These are phyloP conservation scores for Kodamaea laetipori DNA, from an alignment of 805 yeast genomes.

Conservation along the genomic window DNA sequence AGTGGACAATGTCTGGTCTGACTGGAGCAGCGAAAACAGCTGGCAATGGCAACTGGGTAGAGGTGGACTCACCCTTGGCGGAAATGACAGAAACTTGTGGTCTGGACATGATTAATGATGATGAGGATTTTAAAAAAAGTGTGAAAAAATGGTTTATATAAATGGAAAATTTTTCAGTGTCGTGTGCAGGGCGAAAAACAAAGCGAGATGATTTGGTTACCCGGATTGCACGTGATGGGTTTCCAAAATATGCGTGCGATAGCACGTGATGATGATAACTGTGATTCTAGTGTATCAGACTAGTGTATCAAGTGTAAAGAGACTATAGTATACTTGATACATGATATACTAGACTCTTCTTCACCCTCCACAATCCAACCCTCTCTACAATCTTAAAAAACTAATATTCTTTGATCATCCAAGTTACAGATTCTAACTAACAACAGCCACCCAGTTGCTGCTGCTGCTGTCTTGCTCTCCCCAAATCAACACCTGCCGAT, in stretches of 20 bases:
- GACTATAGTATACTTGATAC: too few relatives aligned
- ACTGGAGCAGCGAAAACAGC: constrained; percentile 99
- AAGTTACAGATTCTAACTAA: too few relatives aligned
- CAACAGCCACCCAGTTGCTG: constrained; percentile 24
- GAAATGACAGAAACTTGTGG: constrained; percentile 97
- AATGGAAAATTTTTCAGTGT: constrained; percentile 20
- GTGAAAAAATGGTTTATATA: constrained; percentile 7
- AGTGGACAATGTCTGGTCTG: constrained; percentile 99
- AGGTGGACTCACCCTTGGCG: constrained; percentile 82
- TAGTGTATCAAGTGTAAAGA: too few relatives aligned
- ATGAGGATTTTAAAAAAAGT: constrained; percentile 22
- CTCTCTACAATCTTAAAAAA: too few relatives aligned
- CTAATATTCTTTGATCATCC: too few relatives aligned
- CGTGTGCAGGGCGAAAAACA: constrained; percentile 5
- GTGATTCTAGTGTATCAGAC: too few relatives aligned
- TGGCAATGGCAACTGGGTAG: constrained; percentile 88
- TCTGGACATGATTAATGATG: constrained; percentile 55
- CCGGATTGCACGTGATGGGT: constrained; percentile 12
- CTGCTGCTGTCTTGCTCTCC: constrained; percentile 29
- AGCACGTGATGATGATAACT: too few relatives aligned
- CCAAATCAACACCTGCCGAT: constrained; percentile 40
- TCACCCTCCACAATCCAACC: too few relatives aligned
- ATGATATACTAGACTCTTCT: too few relatives aligned
- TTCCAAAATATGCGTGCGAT: too few relatives aligned
- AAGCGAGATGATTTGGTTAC: constrained; percentile 10